Evolutionary conservation across 345 rosid species (phyloP), one percentile per base, ranked within the genome.

Genomic region (Laguncularia racemosa): DNA sequence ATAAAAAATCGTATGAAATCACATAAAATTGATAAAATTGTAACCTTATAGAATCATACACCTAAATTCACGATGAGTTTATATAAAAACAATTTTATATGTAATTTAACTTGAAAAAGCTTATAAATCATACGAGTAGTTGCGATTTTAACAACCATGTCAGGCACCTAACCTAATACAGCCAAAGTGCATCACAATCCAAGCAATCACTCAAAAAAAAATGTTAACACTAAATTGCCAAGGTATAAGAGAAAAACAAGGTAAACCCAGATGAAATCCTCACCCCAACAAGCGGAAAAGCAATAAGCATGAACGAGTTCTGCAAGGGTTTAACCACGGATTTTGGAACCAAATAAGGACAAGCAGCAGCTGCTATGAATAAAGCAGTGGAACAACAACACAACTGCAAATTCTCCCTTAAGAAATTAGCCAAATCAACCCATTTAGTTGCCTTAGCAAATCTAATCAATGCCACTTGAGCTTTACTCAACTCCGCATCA

Each of bases 251-350:
- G 6, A 59, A 38, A 17, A 23, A 59, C 26, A 15, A 5, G 53
- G 44, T 10, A 53, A 46, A 14, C 12, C 56, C 46, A 65, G 59
- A 33, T 43, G 0, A 56, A 57, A 56, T 10, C 3, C 62, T 70
- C 81, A 86, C 97, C 74, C 97, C 99, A 46, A 89, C 99, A 14
- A 89, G 89, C 53, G 99, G 97, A 66, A 89, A 93, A 44, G 83
- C 96, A 28, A 85, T 44, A 44, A 78, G 63, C 66, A 89, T 72
- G 66, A 87, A 75, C 1, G 89, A 76, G 50, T 78, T 81, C 61
- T 85, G 96, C 33, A 87, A 63, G 56, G 85, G 82, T 63, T 79
- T 87, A 66, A 76, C 76, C 43, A 70, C 69, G 2, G 81, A 72
- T 65, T 84, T 81, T 2, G 97, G 97, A 16, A 77, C 56, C 43